These are phyloP conservation scores for Geranium rotundifolium DNA, from an alignment of 345 rosid species.

Conservation along the genomic window DNA sequence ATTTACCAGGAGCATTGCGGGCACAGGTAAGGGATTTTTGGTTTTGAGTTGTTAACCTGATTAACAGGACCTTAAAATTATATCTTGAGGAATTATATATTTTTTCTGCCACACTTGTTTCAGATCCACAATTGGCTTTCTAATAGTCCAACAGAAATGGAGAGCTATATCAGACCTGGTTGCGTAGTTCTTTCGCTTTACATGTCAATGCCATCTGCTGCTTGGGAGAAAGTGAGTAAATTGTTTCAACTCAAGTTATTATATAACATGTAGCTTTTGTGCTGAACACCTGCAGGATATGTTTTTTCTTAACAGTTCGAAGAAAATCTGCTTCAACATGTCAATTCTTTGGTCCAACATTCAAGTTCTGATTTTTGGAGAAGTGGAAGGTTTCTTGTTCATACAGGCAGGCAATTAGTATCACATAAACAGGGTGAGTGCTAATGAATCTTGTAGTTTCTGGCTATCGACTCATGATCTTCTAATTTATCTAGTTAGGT, in stretches of 20 bases:
- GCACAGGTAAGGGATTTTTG: constrained; percentile 37
- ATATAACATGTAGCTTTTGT: constrained; percentile 12
- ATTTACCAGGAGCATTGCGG: constrained; percentile 55
- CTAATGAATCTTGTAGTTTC: neutral
- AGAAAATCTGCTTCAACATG: constrained; percentile 40
- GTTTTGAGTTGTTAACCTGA: too few species aligned
- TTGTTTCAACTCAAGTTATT: constrained; percentile 1
- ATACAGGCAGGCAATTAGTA: constrained; percentile 53
- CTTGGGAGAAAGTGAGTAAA: constrained; percentile 73
- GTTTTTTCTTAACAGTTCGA: constrained; percentile 46
- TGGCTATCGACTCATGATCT: neutral
- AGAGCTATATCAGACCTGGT: constrained; percentile 93
- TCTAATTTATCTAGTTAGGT: neutral
- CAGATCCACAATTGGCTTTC: constrained; percentile 90
- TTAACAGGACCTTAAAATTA: neutral
- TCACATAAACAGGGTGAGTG: constrained; percentile 63
- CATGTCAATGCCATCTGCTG: constrained; percentile 52
- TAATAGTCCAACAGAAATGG: constrained; percentile 86
- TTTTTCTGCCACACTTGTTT: constrained; percentile 10
- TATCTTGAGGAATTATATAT: neutral
- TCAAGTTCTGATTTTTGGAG: constrained; percentile 62
- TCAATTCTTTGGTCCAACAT: constrained; percentile 43
- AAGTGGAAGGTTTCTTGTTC: constrained; percentile 54
- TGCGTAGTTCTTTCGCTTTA: constrained; percentile 77
- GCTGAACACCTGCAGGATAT: constrained; percentile 13